Evolutionary conservation across 768 basidiomycete genomes (phyloP), one percentile per base, ranked within the genome.

Genomic region (Suillus alpinus): DNA sequence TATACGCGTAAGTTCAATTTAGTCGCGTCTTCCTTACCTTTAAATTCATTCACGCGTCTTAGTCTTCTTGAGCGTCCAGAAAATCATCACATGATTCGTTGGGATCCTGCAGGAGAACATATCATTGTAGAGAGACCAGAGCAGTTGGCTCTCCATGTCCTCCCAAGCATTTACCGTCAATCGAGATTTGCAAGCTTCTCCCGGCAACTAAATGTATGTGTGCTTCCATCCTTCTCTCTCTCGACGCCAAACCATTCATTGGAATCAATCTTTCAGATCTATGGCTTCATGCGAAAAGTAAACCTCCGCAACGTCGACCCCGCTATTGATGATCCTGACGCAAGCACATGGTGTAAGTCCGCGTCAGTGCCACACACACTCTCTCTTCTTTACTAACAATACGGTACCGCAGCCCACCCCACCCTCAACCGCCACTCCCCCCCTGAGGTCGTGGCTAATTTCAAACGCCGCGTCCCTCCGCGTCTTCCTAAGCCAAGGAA

Each of bases 251-350:
- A 63, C 58, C 56, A 63, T 66, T 65, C 63, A 69, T 67, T 65
- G 16, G 61, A 65, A 65, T 57, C 36, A 59, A 51, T 36, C 43
- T 58, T 55, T 56, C 47, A 96, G 94, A 97, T 97, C 77, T 97
- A 97, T 80, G 95, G 94, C 66, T 97, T 95, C 81, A 95, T 95
- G 92, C 93, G 94, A 77, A 95, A 96, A 76, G 92, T 96, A 73
- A 95, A 95, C 80, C 82, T 95, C 68, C 89, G 92, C 73, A 94
- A 95, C 78, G 90, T 95, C 74, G 94, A 95, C 80, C 91, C 92
- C 64, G 92, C 91, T 63, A 95, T 95, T 67, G 91, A 92, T 77
- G 94, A 96, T 77, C 94, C 94, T 63, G 94, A 97, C 78, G 94
- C 94, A 14, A 94, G 92, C 75, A 95, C 94, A 64, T 97, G 94